Evolutionary conservation across 805 yeast species (phyloP).

Genomic region (Schizosaccharomyces octosporus): DNA sequence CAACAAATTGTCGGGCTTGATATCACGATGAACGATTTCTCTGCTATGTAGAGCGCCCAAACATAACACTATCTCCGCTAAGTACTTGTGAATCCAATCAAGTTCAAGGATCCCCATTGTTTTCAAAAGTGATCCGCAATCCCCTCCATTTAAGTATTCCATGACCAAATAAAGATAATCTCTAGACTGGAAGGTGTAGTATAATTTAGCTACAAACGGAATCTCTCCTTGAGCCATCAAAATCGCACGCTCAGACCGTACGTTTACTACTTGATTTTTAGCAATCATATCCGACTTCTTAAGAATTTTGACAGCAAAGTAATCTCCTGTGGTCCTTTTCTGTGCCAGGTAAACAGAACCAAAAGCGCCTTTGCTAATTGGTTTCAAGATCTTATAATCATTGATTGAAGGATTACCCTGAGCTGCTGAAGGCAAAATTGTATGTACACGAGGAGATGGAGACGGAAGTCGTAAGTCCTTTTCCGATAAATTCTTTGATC

Average conservation of each 20-base stretch:
- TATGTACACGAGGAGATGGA: constrained; percentile 22
- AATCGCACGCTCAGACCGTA: constrained; percentile 85
- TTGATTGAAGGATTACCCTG: constrained; percentile 47
- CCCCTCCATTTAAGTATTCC: constrained; percentile 95
- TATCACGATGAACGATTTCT: constrained; percentile 74
- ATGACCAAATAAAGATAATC: constrained; percentile 76
- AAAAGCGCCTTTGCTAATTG: constrained; percentile 91
- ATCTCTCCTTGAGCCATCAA: constrained; percentile 75
- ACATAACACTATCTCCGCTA: constrained; percentile 76
- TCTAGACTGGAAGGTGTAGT: constrained; percentile 67
- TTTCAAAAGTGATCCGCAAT: constrained; percentile 64
- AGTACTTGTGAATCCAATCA: constrained; percentile 55
- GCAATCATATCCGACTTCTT: constrained; percentile 90
- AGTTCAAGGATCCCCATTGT: constrained; percentile 56
- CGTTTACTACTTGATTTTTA: constrained; percentile 85
- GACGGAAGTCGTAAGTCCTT: neutral
- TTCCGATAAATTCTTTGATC: neutral
- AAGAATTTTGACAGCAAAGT: constrained; percentile 79
- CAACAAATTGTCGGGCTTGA: constrained; percentile 80
- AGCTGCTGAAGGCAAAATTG: constrained; percentile 16
- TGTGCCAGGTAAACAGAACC: constrained; percentile 81
- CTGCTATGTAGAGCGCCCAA: constrained; percentile 69
- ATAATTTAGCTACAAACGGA: constrained; percentile 75
- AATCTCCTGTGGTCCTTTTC: constrained; percentile 70
- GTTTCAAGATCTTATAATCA: constrained; percentile 76